These are phyloP conservation scores for Sporothrix variecibatus DNA, from an alignment of 2,329 filamentous ascomycete species.

Conservation along the genomic window DNA sequence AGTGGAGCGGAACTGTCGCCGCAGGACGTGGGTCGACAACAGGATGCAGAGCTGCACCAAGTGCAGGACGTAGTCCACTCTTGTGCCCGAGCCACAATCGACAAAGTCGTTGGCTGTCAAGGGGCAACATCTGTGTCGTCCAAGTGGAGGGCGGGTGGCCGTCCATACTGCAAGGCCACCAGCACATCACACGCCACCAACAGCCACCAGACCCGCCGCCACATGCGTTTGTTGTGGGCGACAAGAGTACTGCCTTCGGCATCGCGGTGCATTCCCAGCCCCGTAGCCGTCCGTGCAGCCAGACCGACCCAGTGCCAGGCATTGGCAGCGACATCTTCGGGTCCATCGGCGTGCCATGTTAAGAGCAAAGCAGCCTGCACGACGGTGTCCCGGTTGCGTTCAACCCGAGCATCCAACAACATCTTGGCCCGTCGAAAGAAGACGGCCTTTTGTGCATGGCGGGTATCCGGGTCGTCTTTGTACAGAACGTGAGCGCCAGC, in stretches of 20 bases:
- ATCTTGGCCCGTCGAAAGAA: conserved; percentile 23
- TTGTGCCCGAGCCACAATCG: background rate
- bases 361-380: conserved; percentile 22
- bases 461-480: background rate
- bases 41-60: background rate
- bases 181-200: conserved; percentile 21
- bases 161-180: conserved; percentile 18
- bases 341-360: conserved; percentile 22
- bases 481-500: background rate
- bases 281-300: conserved; percentile 20
- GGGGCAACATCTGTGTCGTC: conserved; percentile 5
- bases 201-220: conserved; percentile 26
- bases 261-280: conserved; percentile 23
- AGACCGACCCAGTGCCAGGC: conserved; percentile 24
- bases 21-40: background rate
- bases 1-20: background rate
- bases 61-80: conserved; percentile 6
- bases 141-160: conserved; percentile 6
- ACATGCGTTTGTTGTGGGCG: conserved; percentile 18
- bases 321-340: conserved; percentile 21
- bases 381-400: conserved; percentile 15
- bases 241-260: conserved; percentile 19
- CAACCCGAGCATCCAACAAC: conserved; percentile 19
- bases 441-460: conserved; percentile 7
- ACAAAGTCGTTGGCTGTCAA: background rate